Evolutionary conservation across 768 basidiomycete genomes (phyloP).

Genomic region (Russula sp.): DNA sequence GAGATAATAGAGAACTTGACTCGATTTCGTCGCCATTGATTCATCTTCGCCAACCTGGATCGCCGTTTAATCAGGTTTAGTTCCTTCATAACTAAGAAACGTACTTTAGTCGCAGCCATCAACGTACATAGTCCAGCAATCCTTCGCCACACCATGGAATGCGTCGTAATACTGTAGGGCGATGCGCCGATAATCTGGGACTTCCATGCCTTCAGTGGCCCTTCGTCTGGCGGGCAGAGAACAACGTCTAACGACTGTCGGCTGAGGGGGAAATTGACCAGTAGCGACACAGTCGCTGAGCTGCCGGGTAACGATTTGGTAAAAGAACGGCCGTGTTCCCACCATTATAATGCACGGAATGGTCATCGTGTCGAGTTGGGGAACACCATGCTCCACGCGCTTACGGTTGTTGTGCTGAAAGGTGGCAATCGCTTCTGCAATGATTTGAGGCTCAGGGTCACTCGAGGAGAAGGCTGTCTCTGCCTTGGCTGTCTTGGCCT

Average conservation of each 20-base stretch:
- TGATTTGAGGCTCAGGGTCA: background rate
- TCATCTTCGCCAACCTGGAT: background rate
- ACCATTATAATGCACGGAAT: slow-evolving; percentile 2
- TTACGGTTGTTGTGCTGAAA: background rate
- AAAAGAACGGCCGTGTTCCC: background rate
- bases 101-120: background rate
- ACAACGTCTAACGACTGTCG: background rate
- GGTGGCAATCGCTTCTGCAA: background rate
- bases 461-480: too few species aligned
- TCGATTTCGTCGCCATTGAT: background rate
- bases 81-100: background rate
- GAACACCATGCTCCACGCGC: background rate
- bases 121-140: background rate
- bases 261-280: background rate
- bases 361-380: background rate
- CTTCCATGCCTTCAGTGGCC: background rate
- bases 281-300: background rate
- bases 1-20: background rate
- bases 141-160: background rate
- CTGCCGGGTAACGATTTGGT: background rate
- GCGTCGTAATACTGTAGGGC: background rate
- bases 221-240: background rate
- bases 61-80: background rate
- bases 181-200: background rate
- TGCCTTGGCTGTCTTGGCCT: too few species aligned